These are phyloP conservation scores for Yamadazyma epiphylla DNA, from an alignment of 1,139 yeast species.

Conservation along the genomic window DNA sequence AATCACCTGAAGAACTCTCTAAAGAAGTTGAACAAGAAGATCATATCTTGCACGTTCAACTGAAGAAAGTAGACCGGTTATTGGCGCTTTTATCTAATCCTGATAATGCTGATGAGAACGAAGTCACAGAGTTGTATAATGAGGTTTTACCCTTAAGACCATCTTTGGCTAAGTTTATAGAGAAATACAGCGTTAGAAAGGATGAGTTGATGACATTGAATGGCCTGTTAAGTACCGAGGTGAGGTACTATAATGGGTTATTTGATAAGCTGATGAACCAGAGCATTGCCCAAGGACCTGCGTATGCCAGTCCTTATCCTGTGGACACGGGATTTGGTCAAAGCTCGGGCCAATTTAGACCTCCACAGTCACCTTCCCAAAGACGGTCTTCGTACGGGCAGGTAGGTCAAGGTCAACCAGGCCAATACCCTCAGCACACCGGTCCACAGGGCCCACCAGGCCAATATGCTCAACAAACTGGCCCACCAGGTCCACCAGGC, in stretches of 20 bases:
- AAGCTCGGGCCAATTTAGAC: neutral
- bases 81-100: conserved; percentile 52
- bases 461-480: conserved; percentile 2
- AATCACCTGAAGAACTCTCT: conserved; percentile 46
- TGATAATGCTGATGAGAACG: conserved; percentile 30
- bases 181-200: conserved; percentile 68
- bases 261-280: conserved; percentile 47
- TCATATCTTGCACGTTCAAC: conserved; percentile 24
- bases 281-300: neutral
- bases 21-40: conserved; percentile 30
- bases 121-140: conserved; percentile 57
- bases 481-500: neutral
- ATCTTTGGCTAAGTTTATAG: conserved; percentile 65
- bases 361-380: neutral
- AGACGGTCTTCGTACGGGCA: neutral
- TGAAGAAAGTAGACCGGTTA: conserved; percentile 59
- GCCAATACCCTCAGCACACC: conserved; percentile 2
- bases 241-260: conserved; percentile 63
- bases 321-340: neutral
- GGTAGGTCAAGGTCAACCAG: neutral
- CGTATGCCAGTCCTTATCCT: neutral
- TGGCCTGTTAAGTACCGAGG: conserved; percentile 64
- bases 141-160: conserved; percentile 71
- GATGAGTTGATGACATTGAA: conserved; percentile 73
- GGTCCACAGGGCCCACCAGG: neutral